A percentile compares a stretch with the other conserved stretches of the same genome.
phyloP scores from a whole-genome alignment of 129 eudicot genomes.

The Helichrysum umbraculigerum region DNA sequence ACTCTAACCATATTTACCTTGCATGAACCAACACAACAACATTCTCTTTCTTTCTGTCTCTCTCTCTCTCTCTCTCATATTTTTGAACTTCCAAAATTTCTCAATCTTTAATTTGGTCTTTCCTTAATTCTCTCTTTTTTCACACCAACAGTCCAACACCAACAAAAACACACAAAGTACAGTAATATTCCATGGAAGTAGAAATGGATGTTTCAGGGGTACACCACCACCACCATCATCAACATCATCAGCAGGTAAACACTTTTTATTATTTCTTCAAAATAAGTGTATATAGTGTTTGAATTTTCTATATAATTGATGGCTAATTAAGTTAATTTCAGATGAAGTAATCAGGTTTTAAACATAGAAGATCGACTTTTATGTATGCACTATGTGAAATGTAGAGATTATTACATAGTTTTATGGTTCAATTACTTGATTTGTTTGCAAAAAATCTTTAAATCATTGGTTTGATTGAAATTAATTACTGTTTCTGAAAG shows the following conservation, averaged over 20 bases:
- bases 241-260: slow-evolving; percentile 56
- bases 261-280: not conserved
- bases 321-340: not conserved
- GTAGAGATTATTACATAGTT: slow-evolving; percentile 17
- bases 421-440: not conserved
- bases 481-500: not conserved
- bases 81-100: slow-evolving; percentile 23
- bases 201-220: slow-evolving; percentile 58
- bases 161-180: not conserved
- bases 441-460: not conserved
- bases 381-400: slow-evolving; percentile 11
- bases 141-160: not conserved
- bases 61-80: slow-evolving; percentile 27
- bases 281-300: slow-evolving; percentile 1
- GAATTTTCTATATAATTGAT: not conserved
- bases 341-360: not conserved
- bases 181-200: slow-evolving; percentile 27
- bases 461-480: not conserved
- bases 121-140: not conserved
- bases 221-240: slow-evolving; percentile 51
- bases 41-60: slow-evolving; percentile 36
- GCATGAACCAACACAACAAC: slow-evolving; percentile 28
- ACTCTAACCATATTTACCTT: slow-evolving; percentile 31
- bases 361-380: not conserved
- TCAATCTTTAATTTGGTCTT: slow-evolving; percentile 18